These are phyloP conservation scores for Erodium texanum DNA, from an alignment of 441 rosid genomes.

Conservation along the genomic window DNA sequence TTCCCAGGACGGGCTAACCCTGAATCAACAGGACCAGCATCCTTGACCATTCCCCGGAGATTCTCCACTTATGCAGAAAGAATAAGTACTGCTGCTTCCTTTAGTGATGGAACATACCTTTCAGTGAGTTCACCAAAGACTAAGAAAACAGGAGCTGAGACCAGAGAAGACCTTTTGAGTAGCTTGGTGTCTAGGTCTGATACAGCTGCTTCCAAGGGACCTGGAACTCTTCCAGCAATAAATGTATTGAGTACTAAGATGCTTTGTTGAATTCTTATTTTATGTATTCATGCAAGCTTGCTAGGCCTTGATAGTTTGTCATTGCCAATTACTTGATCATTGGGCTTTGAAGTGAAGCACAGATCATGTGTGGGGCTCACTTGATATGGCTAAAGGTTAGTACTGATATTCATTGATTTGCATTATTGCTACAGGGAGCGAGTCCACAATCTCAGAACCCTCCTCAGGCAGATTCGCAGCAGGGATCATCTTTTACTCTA, in stretches of 20 bases:
- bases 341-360: too few species aligned
- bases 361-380: too few species aligned
- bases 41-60: conserved; percentile 47
- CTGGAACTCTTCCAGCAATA: conserved; percentile 36
- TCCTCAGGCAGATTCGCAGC: conserved; percentile 51
- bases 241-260: conserved; percentile 42
- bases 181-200: conserved; percentile 61
- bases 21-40: conserved; percentile 47
- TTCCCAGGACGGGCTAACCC: conserved; percentile 33
- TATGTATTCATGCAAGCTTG: too few species aligned
- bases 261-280: not conserved
- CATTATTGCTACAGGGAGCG: conserved; percentile 51
- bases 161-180: conserved; percentile 55
- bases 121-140: conserved; percentile 63
- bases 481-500: conserved; percentile 58
- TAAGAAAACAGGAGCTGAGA: conserved; percentile 87
- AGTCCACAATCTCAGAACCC: conserved; percentile 20
- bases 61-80: conserved; percentile 75
- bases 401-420: conserved; percentile 12
- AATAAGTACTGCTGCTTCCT: conserved; percentile 72
- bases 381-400: not conserved
- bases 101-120: conserved; percentile 52
- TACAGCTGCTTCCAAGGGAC: conserved; percentile 35
- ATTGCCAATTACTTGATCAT: too few species aligned
- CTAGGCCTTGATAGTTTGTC: too few species aligned